Conservation (phyloP, 2,329 filamentous ascomycete species). For the Botryotinia convoluta region DNA sequence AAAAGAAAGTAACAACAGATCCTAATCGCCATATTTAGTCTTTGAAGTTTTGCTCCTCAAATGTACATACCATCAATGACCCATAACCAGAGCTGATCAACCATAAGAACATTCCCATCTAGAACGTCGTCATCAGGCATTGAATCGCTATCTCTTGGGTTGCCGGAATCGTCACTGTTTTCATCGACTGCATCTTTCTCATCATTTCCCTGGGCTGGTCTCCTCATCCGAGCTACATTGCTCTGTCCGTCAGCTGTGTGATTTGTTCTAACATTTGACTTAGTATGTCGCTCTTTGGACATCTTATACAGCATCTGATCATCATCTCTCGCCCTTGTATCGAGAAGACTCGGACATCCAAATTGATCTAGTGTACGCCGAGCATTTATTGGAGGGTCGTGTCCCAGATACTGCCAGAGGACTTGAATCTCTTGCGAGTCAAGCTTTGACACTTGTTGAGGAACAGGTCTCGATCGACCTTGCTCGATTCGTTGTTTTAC, state of each 20-base stretch:
- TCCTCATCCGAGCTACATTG: background rate
- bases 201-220: background rate
- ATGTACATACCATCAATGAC: constrained; percentile 18
- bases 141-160: constrained; percentile 1
- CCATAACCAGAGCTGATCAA: constrained; percentile 24
- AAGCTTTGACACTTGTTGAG: constrained; percentile 17
- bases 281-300: background rate
- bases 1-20: background rate
- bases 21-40: background rate
- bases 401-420: constrained; percentile 23
- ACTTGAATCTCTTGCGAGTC: constrained; percentile 20
- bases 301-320: constrained; percentile 10
- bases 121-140: constrained; percentile 17
- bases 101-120: constrained; percentile 23
- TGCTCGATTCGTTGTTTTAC: background rate
- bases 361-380: constrained; percentile 23
- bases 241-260: background rate
- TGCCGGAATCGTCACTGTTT: background rate
- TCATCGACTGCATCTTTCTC: background rate
- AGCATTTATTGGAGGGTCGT: constrained; percentile 23
- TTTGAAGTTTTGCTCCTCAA: background rate
- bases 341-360: constrained; percentile 22
- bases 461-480: constrained; percentile 18
- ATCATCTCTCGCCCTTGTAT: constrained; percentile 19
- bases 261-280: background rate